Conservation (phyloP, 192 early-diverging fungal species). For the Backusella australiensis region DNA sequence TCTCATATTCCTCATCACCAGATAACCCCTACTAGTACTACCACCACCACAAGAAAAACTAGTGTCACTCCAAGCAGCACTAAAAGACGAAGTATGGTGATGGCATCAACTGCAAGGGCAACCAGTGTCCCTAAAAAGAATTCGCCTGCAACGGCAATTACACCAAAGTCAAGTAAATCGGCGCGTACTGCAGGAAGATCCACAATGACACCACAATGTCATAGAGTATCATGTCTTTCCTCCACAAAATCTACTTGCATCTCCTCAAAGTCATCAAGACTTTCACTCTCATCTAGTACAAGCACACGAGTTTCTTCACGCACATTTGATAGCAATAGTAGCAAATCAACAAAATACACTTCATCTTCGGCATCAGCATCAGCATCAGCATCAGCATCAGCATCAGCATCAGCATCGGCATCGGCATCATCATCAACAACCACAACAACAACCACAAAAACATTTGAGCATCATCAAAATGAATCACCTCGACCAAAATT, state of each 20-base stretch:
- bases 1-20: neutral
- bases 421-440: neutral
- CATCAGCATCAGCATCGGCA: too few relatives aligned
- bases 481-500: neutral
- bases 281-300: neutral
- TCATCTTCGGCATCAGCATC: neutral
- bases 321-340: neutral
- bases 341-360: neutral
- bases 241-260: neutral
- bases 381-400: neutral
- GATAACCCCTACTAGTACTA: neutral
- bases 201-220: neutral
- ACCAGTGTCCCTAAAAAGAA: constrained; percentile 3
- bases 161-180: constrained; percentile 4
- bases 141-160: neutral
- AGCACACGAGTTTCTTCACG: neutral
- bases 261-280: neutral
- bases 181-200: neutral
- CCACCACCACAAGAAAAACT: neutral
- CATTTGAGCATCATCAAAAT: neutral
- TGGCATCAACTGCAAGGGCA: neutral
- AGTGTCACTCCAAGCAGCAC: neutral
- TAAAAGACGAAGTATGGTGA: constrained; percentile 1
- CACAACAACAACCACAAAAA: neutral
- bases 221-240: neutral